Percentiles rank a stretch among this genome's conserved stretches.
Evolutionary conservation across 108 stramenopile species (phyloP).

Genomic region (Nitzschia sp.): DNA sequence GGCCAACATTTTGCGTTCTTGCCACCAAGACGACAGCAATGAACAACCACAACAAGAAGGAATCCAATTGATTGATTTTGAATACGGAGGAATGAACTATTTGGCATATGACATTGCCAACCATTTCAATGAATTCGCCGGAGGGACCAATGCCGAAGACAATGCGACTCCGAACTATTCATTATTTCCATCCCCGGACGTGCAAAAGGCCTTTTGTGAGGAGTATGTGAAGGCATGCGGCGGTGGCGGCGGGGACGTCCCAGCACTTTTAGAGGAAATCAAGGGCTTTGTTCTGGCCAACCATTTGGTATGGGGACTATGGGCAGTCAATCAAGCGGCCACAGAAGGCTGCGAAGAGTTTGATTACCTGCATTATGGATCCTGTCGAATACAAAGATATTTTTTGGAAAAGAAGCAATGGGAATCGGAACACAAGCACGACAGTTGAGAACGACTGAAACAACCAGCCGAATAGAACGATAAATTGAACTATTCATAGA

Average conservation of each 20-base stretch:
- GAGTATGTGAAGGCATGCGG: slow-evolving; percentile 49
- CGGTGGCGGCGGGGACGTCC: neutral
- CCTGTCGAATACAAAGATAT: slow-evolving; percentile 38
- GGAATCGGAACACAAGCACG: neutral
- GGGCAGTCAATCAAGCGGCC: slow-evolving; percentile 87
- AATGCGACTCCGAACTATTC: slow-evolving; percentile 64
- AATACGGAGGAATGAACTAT: slow-evolving; percentile 87
- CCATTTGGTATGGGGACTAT: slow-evolving; percentile 89
- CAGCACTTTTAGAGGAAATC: slow-evolving; percentile 47
- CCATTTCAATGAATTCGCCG: slow-evolving; percentile 90
- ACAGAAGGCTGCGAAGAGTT: slow-evolving; percentile 79
- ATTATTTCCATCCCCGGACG: slow-evolving; percentile 43
- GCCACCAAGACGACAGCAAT: neutral
- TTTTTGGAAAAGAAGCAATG: slow-evolving; percentile 20
- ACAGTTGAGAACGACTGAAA: too few species aligned
- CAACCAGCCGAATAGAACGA: neutral
- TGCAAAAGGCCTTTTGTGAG: slow-evolving; percentile 53
- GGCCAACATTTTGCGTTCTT: slow-evolving; percentile 67
- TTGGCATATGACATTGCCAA: slow-evolving; percentile 88
- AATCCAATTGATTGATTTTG: slow-evolving; percentile 90
- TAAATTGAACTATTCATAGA: neutral
- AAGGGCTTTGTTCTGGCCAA: slow-evolving; percentile 73
- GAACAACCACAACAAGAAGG: neutral
- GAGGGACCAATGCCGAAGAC: slow-evolving; percentile 56
- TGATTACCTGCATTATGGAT: slow-evolving; percentile 63